Evolutionary conservation across 495 filamentous ascomycete genomes (phyloP).

Genomic region (Collariella sp.): DNA sequence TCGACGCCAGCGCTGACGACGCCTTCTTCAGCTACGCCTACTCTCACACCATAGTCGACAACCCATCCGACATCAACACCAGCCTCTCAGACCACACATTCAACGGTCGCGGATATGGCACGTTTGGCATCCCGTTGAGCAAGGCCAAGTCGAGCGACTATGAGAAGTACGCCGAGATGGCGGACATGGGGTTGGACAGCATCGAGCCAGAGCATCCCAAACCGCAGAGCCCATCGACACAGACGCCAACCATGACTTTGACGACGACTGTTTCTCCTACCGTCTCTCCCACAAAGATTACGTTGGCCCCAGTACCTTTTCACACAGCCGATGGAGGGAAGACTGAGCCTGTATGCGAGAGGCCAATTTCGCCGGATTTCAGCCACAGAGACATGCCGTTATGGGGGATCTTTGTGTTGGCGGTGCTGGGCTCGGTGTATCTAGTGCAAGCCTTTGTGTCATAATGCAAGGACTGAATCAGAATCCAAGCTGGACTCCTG

Average conservation of each 20-base stretch:
- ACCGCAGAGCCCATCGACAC: not conserved
- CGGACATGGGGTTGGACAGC: not conserved
- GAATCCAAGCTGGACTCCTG: too few species aligned
- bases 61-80: constrained; percentile 11
- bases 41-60: constrained; percentile 2
- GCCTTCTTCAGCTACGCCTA: constrained; percentile 17
- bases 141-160: constrained; percentile 23
- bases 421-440: constrained; percentile 1
- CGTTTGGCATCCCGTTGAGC: constrained; percentile 21
- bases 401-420: not conserved
- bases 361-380: not conserved
- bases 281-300: too few species aligned
- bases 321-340: too few species aligned
- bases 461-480: not conserved
- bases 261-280: not conserved
- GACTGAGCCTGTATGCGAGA: not conserved
- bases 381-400: not conserved
- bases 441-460: not conserved
- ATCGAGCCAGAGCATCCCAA: not conserved
- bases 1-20: constrained; percentile 1
- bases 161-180: constrained; percentile 18
- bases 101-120: constrained; percentile 17
- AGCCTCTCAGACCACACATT: constrained; percentile 11
- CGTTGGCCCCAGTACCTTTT: too few species aligned
- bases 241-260: not conserved